Evolutionary conservation across 306 rosid species (phyloP), one percentile per base, ranked within the genome.

Genomic region (Argentina anserina): DNA sequence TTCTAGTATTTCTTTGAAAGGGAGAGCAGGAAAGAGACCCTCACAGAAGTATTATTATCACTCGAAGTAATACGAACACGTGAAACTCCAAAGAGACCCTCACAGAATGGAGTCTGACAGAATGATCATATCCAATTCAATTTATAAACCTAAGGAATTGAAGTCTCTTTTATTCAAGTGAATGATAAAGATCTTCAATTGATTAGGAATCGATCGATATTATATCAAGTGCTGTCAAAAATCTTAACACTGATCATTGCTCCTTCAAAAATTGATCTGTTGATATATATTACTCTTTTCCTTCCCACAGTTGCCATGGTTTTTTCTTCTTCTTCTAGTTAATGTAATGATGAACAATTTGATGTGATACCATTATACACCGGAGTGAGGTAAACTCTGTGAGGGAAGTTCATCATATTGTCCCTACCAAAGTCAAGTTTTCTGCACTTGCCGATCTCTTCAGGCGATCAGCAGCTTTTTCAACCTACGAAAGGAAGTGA

Each of bases 381-480:
- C 17, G n/a, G 31, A 58, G 36, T 58, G 28, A 15, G 11, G 65
- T 29, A 7, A 31, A 60, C 17, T 60, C 40, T 23, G 41, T 31
- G 21, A 29, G 31, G 29, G 23, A 29, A 60, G 65, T 23, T 18
- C 52, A 21, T 78, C 61, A 75, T 41, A 68, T 62, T 11, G 26
- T 36, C 3, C 33, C 74, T 65, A 76, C 62, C 67, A 84, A 65
- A 28, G 45, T 74, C 33, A 77, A 25, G 59, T 23, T 75, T 2
- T 82, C 86, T 71, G 70, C 83, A 55, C 73, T 83, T 34, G 82
- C 80, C 2, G 91, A 77, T 59, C 43, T 86, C 66, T 77, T 72
- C 75, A 89, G 72, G 7, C 89, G 85, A 13, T 67, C 78, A 58
- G 83, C 75, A n/a, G 94, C 89, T 39, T 83, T 89, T 56, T 47